These are phyloP conservation scores for Cicer chorassanicum DNA, from an alignment of 306 rosid species.

Conservation along the genomic window DNA sequence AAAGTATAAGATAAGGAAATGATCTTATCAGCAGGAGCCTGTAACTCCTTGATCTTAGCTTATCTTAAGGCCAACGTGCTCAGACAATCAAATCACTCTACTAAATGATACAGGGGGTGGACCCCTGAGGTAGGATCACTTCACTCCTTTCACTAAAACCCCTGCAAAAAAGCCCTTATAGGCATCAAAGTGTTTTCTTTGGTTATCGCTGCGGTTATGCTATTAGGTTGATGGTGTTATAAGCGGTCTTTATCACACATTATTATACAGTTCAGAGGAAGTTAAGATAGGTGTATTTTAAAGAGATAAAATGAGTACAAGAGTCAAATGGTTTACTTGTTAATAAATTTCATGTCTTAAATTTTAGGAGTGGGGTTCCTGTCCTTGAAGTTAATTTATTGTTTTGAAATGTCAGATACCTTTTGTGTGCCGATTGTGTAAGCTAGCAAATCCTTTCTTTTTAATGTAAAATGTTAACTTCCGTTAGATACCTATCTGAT, in stretches of 20 bases:
- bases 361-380: background rate
- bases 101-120: background rate
- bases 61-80: background rate
- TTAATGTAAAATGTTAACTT: constrained; percentile 4
- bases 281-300: constrained; percentile 23
- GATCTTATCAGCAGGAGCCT: background rate
- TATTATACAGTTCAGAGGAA: constrained; percentile 6
- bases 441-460: constrained; percentile 7
- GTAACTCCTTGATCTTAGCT: background rate
- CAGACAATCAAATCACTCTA: background rate
- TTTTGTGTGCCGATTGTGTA: constrained; percentile 5
- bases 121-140: background rate
- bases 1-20: background rate
- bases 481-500: constrained; percentile 6
- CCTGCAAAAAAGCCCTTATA: background rate
- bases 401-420: background rate
- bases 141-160: background rate
- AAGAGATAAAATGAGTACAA: constrained; percentile 3
- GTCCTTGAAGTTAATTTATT: constrained; percentile 2
- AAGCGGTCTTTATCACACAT: constrained; percentile 25
- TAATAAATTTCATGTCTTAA: constrained; percentile 17
- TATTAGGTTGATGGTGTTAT: background rate
- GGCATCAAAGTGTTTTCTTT: background rate
- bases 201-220: background rate
- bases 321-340: constrained; percentile 15